Evolutionary conservation across 164 flowering plant species (phyloP).

Genomic region (Brasenia schreberi): DNA sequence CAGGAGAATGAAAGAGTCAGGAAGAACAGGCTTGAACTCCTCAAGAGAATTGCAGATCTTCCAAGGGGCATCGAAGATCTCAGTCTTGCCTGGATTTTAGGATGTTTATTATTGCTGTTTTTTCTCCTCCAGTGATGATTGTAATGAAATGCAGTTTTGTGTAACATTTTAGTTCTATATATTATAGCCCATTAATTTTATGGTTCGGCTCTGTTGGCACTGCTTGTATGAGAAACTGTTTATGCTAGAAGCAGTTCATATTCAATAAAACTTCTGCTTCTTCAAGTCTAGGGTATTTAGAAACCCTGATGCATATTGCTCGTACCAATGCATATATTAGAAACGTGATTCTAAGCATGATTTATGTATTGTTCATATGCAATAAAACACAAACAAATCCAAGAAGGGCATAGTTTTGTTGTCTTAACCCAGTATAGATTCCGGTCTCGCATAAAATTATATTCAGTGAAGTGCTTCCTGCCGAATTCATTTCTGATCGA

Average conservation of each 20-base stretch:
- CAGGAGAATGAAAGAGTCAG: constrained; percentile 84
- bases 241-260: neutral
- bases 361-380: too few species aligned
- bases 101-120: neutral
- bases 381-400: too few species aligned
- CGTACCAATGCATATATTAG: too few species aligned
- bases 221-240: neutral
- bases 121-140: neutral
- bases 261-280: neutral
- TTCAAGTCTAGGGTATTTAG: too few species aligned
- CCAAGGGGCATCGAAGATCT: constrained; percentile 83
- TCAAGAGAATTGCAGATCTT: constrained; percentile 67
- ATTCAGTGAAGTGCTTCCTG: too few species aligned
- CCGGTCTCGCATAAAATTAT: too few species aligned
- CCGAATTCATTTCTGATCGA: too few species aligned
- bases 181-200: neutral
- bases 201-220: neutral
- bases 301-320: too few species aligned
- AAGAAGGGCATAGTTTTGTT: too few species aligned
- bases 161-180: neutral
- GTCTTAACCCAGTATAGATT: too few species aligned
- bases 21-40: constrained; percentile 79
- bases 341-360: too few species aligned
- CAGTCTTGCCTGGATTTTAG: constrained; percentile 84
- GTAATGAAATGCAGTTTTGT: too few species aligned